phyloP scores from a whole-genome alignment of 2,329 filamentous ascomycete species.

The Xylaria sp. region DNA sequence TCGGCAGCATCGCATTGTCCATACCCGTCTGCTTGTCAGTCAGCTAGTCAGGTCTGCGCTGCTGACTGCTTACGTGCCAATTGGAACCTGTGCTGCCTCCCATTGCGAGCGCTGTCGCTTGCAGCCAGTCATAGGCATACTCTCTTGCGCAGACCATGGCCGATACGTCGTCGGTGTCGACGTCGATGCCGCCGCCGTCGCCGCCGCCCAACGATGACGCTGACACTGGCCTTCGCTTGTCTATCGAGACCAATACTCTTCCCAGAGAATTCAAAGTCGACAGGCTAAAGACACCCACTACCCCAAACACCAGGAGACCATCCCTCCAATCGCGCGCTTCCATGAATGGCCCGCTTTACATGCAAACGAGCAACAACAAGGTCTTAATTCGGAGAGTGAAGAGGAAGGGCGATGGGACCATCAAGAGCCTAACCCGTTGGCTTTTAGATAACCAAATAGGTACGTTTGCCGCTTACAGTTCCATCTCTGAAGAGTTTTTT shows the following conservation, averaged over 20 bases:
- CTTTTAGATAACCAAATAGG: conserved; percentile 84
- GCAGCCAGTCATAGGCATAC: neutral
- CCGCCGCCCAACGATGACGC: conserved; percentile 31
- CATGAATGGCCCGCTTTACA: conserved; percentile 69
- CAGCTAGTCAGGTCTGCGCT: neutral
- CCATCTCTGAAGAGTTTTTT: neutral
- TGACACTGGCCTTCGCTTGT: conserved; percentile 36
- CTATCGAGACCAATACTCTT: conserved; percentile 32
- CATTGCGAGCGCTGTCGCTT: conserved; percentile 8
- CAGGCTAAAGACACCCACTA: conserved; percentile 47
- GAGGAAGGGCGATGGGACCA: conserved; percentile 70
- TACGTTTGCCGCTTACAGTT: conserved; percentile 53
- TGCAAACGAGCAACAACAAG: conserved; percentile 65
- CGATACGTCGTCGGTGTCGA: conserved; percentile 25
- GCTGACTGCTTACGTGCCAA: conserved; percentile 11
- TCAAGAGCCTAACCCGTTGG: conserved; percentile 72
- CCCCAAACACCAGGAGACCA: conserved; percentile 47
- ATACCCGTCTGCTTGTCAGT: neutral
- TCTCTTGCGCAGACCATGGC: conserved; percentile 30
- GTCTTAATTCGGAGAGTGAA: conserved; percentile 68
- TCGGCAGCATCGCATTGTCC: neutral
- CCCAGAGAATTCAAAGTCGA: conserved; percentile 37
- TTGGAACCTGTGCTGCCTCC: conserved; percentile 13
- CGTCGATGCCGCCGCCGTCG: conserved; percentile 16
- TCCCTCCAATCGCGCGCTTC: conserved; percentile 50